Evolutionary conservation across 768 basidiomycete species (phyloP), one percentile per base, ranked within the genome.

Genomic region (Lactifluus pinguis): DNA sequence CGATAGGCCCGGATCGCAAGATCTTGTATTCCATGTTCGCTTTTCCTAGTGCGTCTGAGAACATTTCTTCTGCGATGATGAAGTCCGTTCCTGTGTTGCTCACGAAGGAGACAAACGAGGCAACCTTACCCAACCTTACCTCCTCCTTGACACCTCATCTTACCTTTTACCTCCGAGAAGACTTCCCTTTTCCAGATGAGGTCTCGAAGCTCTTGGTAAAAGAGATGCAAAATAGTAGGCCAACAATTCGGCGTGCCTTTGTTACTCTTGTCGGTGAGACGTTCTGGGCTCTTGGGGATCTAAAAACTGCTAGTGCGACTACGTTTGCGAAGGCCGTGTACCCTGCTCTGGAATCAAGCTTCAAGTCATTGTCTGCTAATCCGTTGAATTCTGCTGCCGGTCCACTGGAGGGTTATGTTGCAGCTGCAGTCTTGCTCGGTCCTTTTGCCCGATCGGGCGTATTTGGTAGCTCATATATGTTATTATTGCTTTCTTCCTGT

Each of bases 1-100:
- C 93, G 0, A 75, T 85, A 0, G 92, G 92, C 1, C 80, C 89
- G 2, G 95, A 95, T 58, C 93, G 98, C 70, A 84, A 95, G 17
- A 71, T 84, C 5, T 76, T 98, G 9, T 95, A 92, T 73, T 79
- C 82, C 1, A 92, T 98, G 85, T 77, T 93, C 1, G 73, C 78
- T 2, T 69, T 69, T 53, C 63, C 93, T 1, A 72, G 75, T 0
- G 77, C 85, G 3, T 81, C 80, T 5, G 65, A 75, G 3, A 61
- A 72, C 0, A 72, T 85, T 1, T 81, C 92, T 0, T 67, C 79
- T 48, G 71, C 73, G 4, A 69, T 78, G 32, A 65, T 79, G n/a
- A 71, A 76, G 39, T 70, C 75, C 1, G 70, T 80, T 11, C 72
- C 78, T 2, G 67, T 74, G 0, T 69, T 84, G 15, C 72, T 85